Percentiles rank a stretch among this genome's conserved stretches.
These are phyloP conservation scores for Suhomyces vadensis DNA, from an alignment of 805 yeast species.

Conservation along the genomic window DNA sequence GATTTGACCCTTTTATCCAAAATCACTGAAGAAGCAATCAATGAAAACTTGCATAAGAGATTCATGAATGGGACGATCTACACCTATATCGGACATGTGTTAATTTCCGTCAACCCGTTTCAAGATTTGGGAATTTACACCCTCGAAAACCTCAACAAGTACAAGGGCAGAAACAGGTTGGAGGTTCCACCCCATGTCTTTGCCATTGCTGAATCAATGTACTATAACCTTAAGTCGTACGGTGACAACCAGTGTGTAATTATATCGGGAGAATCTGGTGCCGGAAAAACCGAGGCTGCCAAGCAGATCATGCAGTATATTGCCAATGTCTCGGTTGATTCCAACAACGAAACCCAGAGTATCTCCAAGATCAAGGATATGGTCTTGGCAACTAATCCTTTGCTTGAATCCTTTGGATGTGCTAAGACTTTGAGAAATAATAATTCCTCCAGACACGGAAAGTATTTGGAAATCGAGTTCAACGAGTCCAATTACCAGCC, in stretches of 20 bases:
- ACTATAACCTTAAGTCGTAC: constrained; percentile 90
- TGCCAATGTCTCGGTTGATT: constrained; percentile 77
- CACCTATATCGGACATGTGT: constrained; percentile 90
- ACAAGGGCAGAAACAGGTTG: constrained; percentile 87
- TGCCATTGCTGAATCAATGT: constrained; percentile 97
- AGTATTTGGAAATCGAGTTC: constrained; percentile 88
- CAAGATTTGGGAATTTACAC: constrained; percentile 95
- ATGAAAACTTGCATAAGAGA: constrained; percentile 85
- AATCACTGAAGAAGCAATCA: constrained; percentile 89
- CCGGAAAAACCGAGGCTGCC: constrained; percentile 98
- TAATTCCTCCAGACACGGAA: constrained; percentile 90
- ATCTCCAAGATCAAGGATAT: constrained; percentile 91
- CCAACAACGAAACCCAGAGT: constrained; percentile 49
- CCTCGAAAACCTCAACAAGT: constrained; percentile 67
- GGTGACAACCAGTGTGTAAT: constrained; percentile 96
- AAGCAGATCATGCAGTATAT: constrained; percentile 97
- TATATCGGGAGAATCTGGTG: constrained; percentile 97
- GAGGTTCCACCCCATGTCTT: constrained; percentile 98
- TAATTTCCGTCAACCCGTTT: constrained; percentile 95
- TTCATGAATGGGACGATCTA: constrained; percentile 88
- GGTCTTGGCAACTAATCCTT: constrained; percentile 96
- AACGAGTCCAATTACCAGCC: constrained; percentile 76
- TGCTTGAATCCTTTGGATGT: constrained; percentile 89
- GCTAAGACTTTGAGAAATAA: constrained; percentile 89
- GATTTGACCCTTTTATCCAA: constrained; percentile 87